These are phyloP conservation scores for Remersonia thermophila DNA, from an alignment of 2,329 filamentous ascomycete genomes.

Conservation along the genomic window DNA sequence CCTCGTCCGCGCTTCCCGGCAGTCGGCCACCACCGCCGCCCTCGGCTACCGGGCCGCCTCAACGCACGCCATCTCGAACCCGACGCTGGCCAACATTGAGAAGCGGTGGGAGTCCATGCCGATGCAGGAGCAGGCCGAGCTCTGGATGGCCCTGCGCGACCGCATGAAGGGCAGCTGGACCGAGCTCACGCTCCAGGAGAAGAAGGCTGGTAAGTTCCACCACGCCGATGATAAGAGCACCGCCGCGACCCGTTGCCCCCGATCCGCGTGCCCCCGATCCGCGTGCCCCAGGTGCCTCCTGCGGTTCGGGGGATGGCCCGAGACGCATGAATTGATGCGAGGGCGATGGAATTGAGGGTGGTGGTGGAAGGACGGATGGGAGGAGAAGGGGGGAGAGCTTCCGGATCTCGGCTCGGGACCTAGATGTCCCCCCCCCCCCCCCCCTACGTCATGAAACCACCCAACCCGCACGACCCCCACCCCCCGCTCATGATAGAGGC, in stretches of 20 bases:
- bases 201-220: constrained; percentile 84
- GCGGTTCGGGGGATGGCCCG: background rate
- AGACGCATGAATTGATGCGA: constrained; percentile 6
- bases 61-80: constrained; percentile 93
- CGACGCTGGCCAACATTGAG: constrained; percentile 94
- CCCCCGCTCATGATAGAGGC: too few relatives aligned
- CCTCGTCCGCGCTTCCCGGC: constrained; percentile 30
- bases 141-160: constrained; percentile 97
- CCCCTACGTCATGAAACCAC: too few relatives aligned
- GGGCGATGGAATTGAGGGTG: too few relatives aligned
- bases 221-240: too few relatives aligned
- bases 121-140: constrained; percentile 95
- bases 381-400: too few relatives aligned
- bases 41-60: constrained; percentile 42
- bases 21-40: constrained; percentile 25
- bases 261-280: too few relatives aligned
- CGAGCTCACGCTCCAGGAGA: constrained; percentile 89
- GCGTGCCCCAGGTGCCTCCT: too few relatives aligned
- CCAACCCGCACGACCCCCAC: too few relatives aligned
- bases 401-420: too few relatives aligned
- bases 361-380: too few relatives aligned
- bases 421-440: too few relatives aligned
- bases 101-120: constrained; percentile 98
- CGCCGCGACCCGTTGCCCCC: too few relatives aligned
- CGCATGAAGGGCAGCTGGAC: constrained; percentile 98